These are phyloP conservation scores for Podila clonocystis DNA, from an alignment of 192 early-diverging fungal genomes.

Conservation along the genomic window DNA sequence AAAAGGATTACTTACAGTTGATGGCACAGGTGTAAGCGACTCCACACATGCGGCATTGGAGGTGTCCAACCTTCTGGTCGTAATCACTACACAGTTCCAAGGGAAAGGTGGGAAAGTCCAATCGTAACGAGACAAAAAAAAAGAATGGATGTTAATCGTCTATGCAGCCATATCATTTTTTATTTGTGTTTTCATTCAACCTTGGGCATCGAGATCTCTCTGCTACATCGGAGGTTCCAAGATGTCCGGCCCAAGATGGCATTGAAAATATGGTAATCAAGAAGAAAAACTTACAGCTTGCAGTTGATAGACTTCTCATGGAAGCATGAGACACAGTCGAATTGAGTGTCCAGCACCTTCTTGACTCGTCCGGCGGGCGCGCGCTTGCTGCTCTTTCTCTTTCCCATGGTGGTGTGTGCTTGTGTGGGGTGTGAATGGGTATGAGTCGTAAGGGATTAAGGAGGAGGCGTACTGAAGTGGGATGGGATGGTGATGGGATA, in stretches of 20 bases:
- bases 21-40: slow-evolving; percentile 78
- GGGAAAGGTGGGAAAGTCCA: too few species aligned
- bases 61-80: slow-evolving; percentile 74
- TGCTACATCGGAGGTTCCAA: too few species aligned
- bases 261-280: neutral
- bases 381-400: slow-evolving; percentile 61
- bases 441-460: neutral
- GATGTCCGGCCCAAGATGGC: neutral
- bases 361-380: slow-evolving; percentile 74
- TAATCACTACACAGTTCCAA: slow-evolving; percentile 63
- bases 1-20: slow-evolving; percentile 58
- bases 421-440: neutral
- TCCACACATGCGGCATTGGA: slow-evolving; percentile 83
- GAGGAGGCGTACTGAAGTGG: neutral
- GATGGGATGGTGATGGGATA: neutral
- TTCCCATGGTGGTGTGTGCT: slow-evolving; percentile 30
- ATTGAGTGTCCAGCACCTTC: slow-evolving; percentile 74
- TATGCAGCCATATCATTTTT: too few species aligned
- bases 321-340: slow-evolving; percentile 88
- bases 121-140: neutral
- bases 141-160: neutral
- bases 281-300: slow-evolving; percentile 69
- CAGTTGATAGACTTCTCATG: slow-evolving; percentile 84
- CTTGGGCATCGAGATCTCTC: too few species aligned
- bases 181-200: too few species aligned